Evolutionary conservation across 352 stramenopile species (phyloP).

Genomic region (Pythium brachiatum): DNA sequence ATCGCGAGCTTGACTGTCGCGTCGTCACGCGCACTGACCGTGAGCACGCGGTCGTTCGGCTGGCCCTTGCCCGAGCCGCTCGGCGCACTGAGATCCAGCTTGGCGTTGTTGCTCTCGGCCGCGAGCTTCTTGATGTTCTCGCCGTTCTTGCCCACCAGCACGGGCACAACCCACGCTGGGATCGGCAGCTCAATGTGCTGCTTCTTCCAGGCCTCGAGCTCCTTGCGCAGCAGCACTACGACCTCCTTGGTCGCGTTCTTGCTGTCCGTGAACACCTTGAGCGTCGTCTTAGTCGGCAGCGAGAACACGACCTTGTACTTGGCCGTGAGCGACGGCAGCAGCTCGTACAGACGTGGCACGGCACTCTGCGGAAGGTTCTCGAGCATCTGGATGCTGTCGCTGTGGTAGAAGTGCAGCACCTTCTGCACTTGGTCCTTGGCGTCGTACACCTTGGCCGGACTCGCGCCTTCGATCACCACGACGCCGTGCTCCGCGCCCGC

Average conservation of each 20-base stretch:
- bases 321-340: slow-evolving; percentile 44
- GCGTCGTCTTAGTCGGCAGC: slow-evolving; percentile 44
- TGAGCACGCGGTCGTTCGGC: slow-evolving; percentile 44
- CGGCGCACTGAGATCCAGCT: slow-evolving; percentile 48
- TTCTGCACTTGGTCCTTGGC: slow-evolving; percentile 72
- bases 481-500: slow-evolving; percentile 20
- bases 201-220: slow-evolving; percentile 58
- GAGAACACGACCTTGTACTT: slow-evolving; percentile 67
- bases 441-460: slow-evolving; percentile 63
- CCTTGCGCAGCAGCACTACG: slow-evolving; percentile 40
- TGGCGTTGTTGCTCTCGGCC: slow-evolving; percentile 48
- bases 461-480: slow-evolving; percentile 65
- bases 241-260: slow-evolving; percentile 49
- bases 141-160: slow-evolving; percentile 71
- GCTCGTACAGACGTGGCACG: slow-evolving; percentile 60
- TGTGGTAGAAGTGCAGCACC: slow-evolving; percentile 78
- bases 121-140: slow-evolving; percentile 78
- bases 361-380: slow-evolving; percentile 43
- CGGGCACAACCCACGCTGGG: slow-evolving; percentile 58
- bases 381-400: slow-evolving; percentile 50
- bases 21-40: slow-evolving; percentile 61
- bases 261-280: slow-evolving; percentile 68
- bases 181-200: slow-evolving; percentile 67
- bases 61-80: slow-evolving; percentile 1
- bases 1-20: slow-evolving; percentile 57